Base-by-base conservation (phyloP, 306 rosid species). In the Lathyrus sativus region DNA sequence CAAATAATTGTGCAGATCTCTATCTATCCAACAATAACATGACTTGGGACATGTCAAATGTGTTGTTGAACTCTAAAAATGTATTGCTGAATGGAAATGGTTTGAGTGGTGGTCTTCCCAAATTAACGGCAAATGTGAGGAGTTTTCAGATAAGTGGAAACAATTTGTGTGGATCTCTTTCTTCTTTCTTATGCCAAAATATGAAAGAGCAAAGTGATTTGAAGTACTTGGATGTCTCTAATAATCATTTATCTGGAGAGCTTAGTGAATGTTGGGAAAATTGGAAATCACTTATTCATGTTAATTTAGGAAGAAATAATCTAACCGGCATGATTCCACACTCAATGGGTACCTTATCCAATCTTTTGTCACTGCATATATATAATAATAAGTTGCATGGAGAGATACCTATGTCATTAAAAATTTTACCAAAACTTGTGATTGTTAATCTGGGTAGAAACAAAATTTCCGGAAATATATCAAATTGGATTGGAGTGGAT, bases 71-170 rank as follows among this genome's bases (percentile, higher is more conserved):
- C 50, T 62, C 67, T 3, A 12, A 62, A 39, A 0, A 11, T 8
- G 9, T 19, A 6, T 18, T 11, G 11, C 0, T 19, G 3, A 0
- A 0, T 0, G 3, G 0, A 5, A 62, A 62, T 62, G 51, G 51
- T 38, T 39, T 62, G 18, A 39, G 12, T 1, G 51, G 67, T 11
- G 67, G 67, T 35, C 50, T 62, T 22, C 67, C 67, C 11, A 6
- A 3, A 11, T 19, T 62, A 22, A 62, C 51, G 19, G 22, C 67
- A 41, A 62, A 62, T 62, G 67, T 62, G 67, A 62, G 6, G 0
- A 0, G 3, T 62, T 62, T 41, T 0, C 0, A 0, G 0, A 18
- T 62, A 3, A 0, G 0, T 0, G 0, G 0, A 0, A 41, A 62
- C 33, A 2, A 19, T 18, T 22, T 62, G 0, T 11, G 19, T 0